Evolutionary conservation across 208 protist species (phyloP).

Genomic region (Wallacemonas sp.): DNA sequence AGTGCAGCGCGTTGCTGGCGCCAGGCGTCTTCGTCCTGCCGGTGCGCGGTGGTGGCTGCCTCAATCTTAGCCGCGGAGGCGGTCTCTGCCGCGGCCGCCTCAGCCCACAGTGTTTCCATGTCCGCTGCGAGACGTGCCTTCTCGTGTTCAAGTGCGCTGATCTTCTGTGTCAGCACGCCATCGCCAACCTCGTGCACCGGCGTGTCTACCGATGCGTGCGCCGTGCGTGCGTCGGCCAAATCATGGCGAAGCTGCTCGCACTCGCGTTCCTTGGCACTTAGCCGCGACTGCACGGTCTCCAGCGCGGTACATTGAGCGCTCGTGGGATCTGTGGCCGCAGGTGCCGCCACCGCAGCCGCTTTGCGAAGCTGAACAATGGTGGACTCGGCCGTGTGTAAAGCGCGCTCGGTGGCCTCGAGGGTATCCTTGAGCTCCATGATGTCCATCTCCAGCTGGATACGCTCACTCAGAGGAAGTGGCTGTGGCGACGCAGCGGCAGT

Average conservation of each 20-base stretch:
- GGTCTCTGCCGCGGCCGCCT: neutral
- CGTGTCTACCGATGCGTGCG: too few relatives aligned
- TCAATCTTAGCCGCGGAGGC: neutral
- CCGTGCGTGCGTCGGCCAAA: neutral
- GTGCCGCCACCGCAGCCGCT: neutral
- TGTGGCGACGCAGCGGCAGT: too few relatives aligned
- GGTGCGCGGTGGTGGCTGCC: neutral
- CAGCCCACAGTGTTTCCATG: neutral
- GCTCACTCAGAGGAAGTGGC: slow-evolving; percentile 5
- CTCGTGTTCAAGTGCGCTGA: neutral
- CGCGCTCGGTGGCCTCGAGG: neutral
- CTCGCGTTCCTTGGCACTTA: neutral
- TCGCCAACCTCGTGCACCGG: too few relatives aligned
- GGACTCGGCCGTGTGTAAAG: slow-evolving; percentile 2
- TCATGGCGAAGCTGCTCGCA: neutral
- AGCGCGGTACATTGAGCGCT: neutral
- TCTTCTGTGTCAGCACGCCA: neutral
- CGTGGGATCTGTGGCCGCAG: neutral
- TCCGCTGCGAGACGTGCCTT: neutral
- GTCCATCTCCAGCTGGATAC: slow-evolving; percentile 12
- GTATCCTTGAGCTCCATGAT: slow-evolving; percentile 5
- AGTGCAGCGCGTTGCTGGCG: neutral
- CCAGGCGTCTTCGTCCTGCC: neutral
- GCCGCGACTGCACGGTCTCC: neutral
- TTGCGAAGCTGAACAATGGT: slow-evolving; percentile 1